Base-by-base conservation (phyloP, 2,329 filamentous ascomycete genomes). In the Penicillium sp. region DNA sequence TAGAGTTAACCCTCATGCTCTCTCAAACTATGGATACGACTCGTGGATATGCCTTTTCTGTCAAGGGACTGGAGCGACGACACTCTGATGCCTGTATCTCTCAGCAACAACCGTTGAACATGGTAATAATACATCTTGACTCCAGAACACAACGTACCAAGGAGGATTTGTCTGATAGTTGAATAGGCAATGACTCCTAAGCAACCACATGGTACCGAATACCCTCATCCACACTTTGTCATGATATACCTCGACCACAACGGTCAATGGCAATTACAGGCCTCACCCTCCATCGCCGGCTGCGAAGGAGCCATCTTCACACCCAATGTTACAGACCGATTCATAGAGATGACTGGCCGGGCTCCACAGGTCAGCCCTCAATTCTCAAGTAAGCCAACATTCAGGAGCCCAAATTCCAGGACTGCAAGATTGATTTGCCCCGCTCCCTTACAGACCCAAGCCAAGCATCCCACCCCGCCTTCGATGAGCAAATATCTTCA, bases 161-260 rank as follows among this genome's bases (percentile, higher is more conserved):
- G 9, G 18, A 23, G 19, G n/a, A 27, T 19, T 26, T 27, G 27
- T 26, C 47, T 55, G 18, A 53, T 7, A 38, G 8, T 35, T 34
- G 23, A 46, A 55, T 47, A 68, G 64, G 43, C 64, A 2, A 53
- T 58, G 29, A 51, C 58, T 47, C 56, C 61, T 34, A 59, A 62
- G 11, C 60, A 60, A 49, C 41, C 61, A 13, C 47, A 52, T 23
- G 23, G 3, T 18, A 49, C 63, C 10, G 59, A 64, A 23, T 59
- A 69, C 11, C 65, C 67, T 23, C 70, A 70, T 30, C 62, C 66
- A 6, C 71, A 74, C 47, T 74, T 68, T 44, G 70, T 70, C n/a
- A 59, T 74, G 51, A 63, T 74, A 35, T 74, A 70, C 47, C 62
- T 73, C 29, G 70, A 74, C 45, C 63, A 67, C 14, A 65, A 70